phyloP scores from a whole-genome alignment of 2,329 filamentous ascomycete genomes.

The Tolypocladium pustulatum region DNA sequence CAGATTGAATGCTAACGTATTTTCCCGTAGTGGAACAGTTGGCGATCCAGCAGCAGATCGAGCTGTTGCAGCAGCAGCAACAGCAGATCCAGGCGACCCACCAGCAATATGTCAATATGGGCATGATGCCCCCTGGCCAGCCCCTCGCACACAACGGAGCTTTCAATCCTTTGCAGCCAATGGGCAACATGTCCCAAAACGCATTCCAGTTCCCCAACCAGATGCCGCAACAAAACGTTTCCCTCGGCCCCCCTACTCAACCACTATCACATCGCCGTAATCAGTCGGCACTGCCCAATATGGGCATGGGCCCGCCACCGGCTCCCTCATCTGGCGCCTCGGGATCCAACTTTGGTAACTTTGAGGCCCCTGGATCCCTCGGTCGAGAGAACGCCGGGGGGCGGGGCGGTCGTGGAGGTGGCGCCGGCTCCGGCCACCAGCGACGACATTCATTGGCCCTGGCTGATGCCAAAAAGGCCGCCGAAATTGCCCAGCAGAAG shows the following conservation, averaged over 20 bases:
- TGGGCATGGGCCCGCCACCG: conserved; percentile 79
- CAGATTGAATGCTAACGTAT: not conserved
- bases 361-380: conserved; percentile 44
- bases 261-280: conserved; percentile 88
- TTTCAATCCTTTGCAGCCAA: conserved; percentile 72
- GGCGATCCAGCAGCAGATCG: conserved; percentile 95
- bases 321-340: conserved; percentile 88
- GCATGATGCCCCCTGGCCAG: conserved; percentile 82
- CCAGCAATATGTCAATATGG: conserved; percentile 96
- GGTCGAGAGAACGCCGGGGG: conserved; percentile 29
- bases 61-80: conserved; percentile 93
- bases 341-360: conserved; percentile 68
- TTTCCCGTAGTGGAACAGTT: conserved; percentile 75
- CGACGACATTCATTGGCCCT: conserved; percentile 89
- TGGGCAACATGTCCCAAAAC: conserved; percentile 69
- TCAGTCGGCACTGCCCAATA: conserved; percentile 89
- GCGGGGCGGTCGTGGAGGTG: conserved; percentile 60
- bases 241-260: conserved; percentile 67
- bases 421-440: conserved; percentile 69
- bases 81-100: conserved; percentile 95
- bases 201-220: conserved; percentile 85
- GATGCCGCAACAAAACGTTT: conserved; percentile 61
- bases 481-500: conserved; percentile 93
- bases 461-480: conserved; percentile 94
- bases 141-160: conserved; percentile 55